These are phyloP conservation scores for Cercophora sp. DNA, from an alignment of 495 filamentous ascomycete genomes.

Conservation along the genomic window DNA sequence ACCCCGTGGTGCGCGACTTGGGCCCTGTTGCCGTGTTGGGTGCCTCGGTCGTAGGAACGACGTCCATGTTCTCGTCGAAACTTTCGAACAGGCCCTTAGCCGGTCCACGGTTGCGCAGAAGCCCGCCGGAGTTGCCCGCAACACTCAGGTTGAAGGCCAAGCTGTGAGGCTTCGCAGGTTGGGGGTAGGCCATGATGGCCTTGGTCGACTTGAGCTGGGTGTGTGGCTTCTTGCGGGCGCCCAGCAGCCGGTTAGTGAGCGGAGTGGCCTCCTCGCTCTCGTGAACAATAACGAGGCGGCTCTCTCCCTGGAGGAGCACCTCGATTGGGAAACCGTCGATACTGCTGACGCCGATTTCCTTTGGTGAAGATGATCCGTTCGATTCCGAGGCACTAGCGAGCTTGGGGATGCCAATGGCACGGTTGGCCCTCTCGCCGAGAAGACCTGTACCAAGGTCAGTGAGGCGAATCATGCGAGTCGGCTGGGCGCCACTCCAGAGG, in stretches of 20 bases:
- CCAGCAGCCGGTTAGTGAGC: conserved; percentile 30
- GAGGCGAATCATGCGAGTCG: conserved; percentile 44
- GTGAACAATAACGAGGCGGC: conserved; percentile 57
- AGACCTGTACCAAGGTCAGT: conserved; percentile 51
- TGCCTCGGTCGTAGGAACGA: conserved; percentile 21
- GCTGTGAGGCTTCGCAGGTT: conserved; percentile 37
- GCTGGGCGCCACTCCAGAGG: conserved; percentile 47
- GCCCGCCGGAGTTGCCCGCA: conserved; percentile 6
- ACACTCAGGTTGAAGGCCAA: conserved; percentile 46
- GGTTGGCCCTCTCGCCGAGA: conserved; percentile 62
- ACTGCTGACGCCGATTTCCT: conserved; percentile 16
- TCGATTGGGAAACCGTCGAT: conserved; percentile 47
- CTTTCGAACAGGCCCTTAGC: conserved; percentile 21
- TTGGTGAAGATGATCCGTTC: conserved; percentile 26
- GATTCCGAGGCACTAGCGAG: conserved; percentile 19
- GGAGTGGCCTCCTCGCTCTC: conserved; percentile 37
- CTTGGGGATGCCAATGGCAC: conserved; percentile 52
- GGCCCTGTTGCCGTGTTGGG: conserved; percentile 7
- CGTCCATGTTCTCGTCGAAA: conserved; percentile 18
- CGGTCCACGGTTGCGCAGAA: conserved; percentile 10
- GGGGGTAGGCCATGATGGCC: conserved; percentile 41
- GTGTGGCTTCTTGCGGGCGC: conserved; percentile 31
- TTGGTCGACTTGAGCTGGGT: conserved; percentile 19
- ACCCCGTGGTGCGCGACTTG: conserved; percentile 21
- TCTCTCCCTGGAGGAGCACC: conserved; percentile 61